A percentile compares a stretch with the other conserved stretches of the same genome.
Conservation (phyloP, 306 rosid species). For the Myrica gale region DNA sequence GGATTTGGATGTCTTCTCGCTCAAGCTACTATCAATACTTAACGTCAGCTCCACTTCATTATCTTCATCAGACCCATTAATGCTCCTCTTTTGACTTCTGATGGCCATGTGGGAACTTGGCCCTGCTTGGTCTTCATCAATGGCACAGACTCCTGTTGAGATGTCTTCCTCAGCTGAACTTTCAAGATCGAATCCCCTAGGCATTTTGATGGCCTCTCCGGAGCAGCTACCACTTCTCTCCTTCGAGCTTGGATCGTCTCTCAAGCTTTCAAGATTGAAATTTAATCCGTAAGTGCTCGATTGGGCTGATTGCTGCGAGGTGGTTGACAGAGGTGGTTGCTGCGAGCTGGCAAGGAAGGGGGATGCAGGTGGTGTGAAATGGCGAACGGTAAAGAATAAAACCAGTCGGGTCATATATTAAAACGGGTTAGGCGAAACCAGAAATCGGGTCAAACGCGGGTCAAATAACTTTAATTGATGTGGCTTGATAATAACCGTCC, state of each 20-base stretch:
- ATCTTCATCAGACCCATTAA: conserved; percentile 48
- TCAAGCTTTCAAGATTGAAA: conserved; percentile 43
- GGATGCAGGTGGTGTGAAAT: too few species aligned
- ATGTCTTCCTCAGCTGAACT: conserved; percentile 59
- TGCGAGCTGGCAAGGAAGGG: too few species aligned
- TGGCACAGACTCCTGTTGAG: conserved; percentile 34
- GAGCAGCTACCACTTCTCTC: conserved; percentile 85
- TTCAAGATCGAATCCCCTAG: conserved; percentile 72
- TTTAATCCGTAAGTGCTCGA: conserved; percentile 29
- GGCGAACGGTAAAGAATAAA: too few species aligned
- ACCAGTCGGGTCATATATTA: too few species aligned
- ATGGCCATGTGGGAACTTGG: conserved; percentile 38
- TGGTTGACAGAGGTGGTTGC: too few species aligned
- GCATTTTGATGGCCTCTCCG: conserved; percentile 48
- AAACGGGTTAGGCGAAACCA: too few species aligned
- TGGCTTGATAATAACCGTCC: too few species aligned
- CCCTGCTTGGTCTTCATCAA: conserved; percentile 50
- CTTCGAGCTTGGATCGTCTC: conserved; percentile 51
- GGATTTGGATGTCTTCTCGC: conserved; percentile 49
- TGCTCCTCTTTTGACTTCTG: conserved; percentile 38
- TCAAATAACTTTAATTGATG: too few species aligned
- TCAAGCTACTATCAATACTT: conserved; percentile 70
- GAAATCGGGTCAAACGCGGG: too few species aligned
- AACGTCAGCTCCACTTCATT: conserved; percentile 79
- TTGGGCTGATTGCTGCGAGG: too few species aligned